These are phyloP conservation scores for Prillingera fragicola DNA, from an alignment of 1,284 basidiomycete genomes.

Conservation along the genomic window DNA sequence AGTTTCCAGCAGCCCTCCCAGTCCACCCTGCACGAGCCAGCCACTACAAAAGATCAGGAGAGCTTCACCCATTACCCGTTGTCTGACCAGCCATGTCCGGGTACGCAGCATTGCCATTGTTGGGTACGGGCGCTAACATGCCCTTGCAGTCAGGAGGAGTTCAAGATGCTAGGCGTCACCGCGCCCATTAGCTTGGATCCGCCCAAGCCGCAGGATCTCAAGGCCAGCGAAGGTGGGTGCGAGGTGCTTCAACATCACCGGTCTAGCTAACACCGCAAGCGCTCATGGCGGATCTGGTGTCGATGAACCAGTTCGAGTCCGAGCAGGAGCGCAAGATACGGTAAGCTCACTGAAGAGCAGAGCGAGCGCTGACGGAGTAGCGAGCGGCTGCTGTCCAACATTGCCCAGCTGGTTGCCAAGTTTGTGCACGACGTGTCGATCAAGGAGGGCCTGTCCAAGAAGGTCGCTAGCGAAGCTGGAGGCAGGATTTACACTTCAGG, in stretches of 20 bases:
- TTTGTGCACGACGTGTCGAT: conserved; percentile 85
- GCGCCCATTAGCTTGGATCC: conserved; percentile 80
- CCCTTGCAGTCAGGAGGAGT: conserved; percentile 6
- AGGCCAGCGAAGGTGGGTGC: conserved; percentile 74
- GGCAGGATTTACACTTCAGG: conserved; percentile 99
- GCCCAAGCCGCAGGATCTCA: conserved; percentile 63
- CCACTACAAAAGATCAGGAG: no score
- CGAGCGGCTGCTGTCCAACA: conserved; percentile 85
- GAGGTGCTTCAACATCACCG: neutral
- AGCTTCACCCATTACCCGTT: no score
- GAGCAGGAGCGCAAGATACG: conserved; percentile 83
- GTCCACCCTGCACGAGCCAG: no score
- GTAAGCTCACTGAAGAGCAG: conserved; percentile 53
- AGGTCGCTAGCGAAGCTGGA: conserved; percentile 77
- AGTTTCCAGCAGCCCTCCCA: no score
- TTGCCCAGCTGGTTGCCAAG: conserved; percentile 84
- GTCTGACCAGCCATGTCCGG: no score
- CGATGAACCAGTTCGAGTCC: conserved; percentile 82
- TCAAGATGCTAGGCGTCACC: conserved; percentile 55
- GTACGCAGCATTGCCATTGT: neutral
- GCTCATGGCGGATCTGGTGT: conserved; percentile 68
- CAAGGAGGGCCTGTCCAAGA: conserved; percentile 72
- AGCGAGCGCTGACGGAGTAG: conserved; percentile 50
- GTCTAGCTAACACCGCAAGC: conserved; percentile 21
- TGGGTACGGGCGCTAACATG: no score